phyloP scores from a whole-genome alignment of 192 early-diverging fungal species.

The Coemansia sp. region DNA sequence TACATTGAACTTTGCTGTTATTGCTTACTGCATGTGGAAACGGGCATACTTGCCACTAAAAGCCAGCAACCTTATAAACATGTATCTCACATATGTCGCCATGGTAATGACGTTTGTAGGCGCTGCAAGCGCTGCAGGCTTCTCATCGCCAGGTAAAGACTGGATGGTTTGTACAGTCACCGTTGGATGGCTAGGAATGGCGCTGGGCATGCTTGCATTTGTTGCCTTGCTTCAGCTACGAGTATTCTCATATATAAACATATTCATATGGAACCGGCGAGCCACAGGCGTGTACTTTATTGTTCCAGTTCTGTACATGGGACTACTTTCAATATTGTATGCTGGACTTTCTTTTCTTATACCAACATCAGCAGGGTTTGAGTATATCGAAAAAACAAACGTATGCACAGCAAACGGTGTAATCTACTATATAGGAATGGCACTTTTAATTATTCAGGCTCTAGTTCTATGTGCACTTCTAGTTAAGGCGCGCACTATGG shows the following conservation, averaged over 20 bases:
- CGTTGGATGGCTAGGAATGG: constrained; percentile 45
- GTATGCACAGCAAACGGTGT: constrained; percentile 18
- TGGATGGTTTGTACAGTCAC: constrained; percentile 39
- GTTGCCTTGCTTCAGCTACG: constrained; percentile 36
- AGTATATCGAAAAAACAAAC: constrained; percentile 23
- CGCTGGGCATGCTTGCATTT: constrained; percentile 34
- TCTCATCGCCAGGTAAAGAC: constrained; percentile 15
- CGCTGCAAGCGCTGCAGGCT: constrained; percentile 13
- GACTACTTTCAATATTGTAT: constrained; percentile 21
- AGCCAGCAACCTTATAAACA: constrained; percentile 34
- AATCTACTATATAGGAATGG: constrained; percentile 32
- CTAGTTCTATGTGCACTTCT: constrained; percentile 20
- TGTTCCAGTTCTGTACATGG: constrained; percentile 20
- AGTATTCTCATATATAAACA: constrained; percentile 37
- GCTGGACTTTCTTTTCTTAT: constrained; percentile 31
- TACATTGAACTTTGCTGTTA: constrained; percentile 19
- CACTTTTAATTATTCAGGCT: constrained; percentile 24
- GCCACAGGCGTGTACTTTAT: constrained; percentile 35
- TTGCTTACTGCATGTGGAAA: constrained; percentile 29
- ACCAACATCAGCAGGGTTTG: constrained; percentile 16
- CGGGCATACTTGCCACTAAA: constrained; percentile 44
- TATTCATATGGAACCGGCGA: constrained; percentile 33
- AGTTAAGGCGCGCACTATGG: constrained; percentile 35
- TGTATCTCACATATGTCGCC: constrained; percentile 35
- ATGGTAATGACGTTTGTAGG: constrained; percentile 50